phyloP scores from a whole-genome alignment of 768 basidiomycete species.

The Psilocybe sp. region DNA sequence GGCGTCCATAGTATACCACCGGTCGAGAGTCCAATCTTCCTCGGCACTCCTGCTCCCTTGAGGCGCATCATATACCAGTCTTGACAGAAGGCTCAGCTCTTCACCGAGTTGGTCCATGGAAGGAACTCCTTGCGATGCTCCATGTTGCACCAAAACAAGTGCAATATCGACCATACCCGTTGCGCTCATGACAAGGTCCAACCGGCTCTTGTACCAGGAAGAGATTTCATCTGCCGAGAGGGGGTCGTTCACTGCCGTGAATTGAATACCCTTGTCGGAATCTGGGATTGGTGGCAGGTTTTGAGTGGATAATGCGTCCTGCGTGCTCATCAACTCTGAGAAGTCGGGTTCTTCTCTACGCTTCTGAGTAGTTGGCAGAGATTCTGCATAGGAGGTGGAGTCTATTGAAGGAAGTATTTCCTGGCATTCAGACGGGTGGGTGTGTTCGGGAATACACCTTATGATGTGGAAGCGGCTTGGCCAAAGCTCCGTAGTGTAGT shows the following conservation, averaged over 20 bases:
- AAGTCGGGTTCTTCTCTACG: conserved; percentile 62
- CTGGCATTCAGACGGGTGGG: conserved; percentile 58
- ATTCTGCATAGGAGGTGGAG: conserved; percentile 41
- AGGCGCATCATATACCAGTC: conserved; percentile 81
- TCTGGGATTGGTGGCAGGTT: conserved; percentile 6
- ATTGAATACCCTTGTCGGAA: conserved; percentile 12
- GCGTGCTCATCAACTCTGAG: conserved; percentile 48
- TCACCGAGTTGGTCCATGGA: conserved; percentile 86
- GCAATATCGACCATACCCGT: conserved; percentile 81
- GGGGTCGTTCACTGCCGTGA: conserved; percentile 22
- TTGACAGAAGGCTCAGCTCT: conserved; percentile 83
- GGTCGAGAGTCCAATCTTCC: conserved; percentile 71
- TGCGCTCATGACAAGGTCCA: conserved; percentile 55
- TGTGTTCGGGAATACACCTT: conserved; percentile 71
- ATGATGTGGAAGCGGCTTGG: conserved; percentile 70
- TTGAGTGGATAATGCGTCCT: conserved; percentile 32
- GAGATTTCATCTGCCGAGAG: conserved; percentile 52
- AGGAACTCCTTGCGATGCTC: conserved; percentile 74
- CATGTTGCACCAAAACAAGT: conserved; percentile 79
- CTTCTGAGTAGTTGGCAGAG: conserved; percentile 19
- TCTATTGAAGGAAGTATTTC: conserved; percentile 67
- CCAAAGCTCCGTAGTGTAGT: conserved; percentile 59
- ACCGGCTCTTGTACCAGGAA: conserved; percentile 72
- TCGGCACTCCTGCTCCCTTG: conserved; percentile 34
- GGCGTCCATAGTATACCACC: conserved; percentile 72